A percentile compares a stretch with the other conserved stretches of the same genome.
These are phyloP conservation scores for Tylopilus cervinicoccineus DNA, from an alignment of 768 basidiomycete species.

Conservation along the genomic window DNA sequence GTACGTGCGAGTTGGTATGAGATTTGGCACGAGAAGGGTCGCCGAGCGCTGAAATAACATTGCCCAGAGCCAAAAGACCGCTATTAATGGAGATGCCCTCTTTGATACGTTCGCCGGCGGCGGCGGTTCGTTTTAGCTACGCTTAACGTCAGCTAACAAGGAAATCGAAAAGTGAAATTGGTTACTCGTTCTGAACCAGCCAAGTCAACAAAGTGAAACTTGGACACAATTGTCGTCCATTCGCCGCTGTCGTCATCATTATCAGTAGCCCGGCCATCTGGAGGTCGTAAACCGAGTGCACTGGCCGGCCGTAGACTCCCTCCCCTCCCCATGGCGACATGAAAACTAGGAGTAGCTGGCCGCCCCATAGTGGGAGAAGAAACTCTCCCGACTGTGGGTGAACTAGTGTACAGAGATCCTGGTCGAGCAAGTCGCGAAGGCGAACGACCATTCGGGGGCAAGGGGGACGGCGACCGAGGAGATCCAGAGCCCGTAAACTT, in stretches of 20 bases:
- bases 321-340: conserved; percentile 67
- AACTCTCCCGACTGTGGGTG: conserved; percentile 41
- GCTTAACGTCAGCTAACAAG: conserved; percentile 18
- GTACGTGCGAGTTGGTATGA: conserved; percentile 83
- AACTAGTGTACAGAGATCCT: conserved; percentile 63
- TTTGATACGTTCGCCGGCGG: conserved; percentile 93
- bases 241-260: conserved; percentile 68
- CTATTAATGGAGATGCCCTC: conserved; percentile 99
- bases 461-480: conserved; percentile 73
- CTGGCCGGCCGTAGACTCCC: conserved; percentile 70
- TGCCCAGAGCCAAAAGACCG: conserved; percentile 92
- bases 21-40: conserved; percentile 87
- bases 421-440: conserved; percentile 77
- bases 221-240: conserved; percentile 88
- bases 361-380: conserved; percentile 76
- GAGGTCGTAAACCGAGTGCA: conserved; percentile 65
- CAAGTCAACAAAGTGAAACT: conserved; percentile 98
- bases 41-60: conserved; percentile 96
- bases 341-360: conserved; percentile 77
- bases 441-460: conserved; percentile 70
- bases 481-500: conserved; percentile 69
- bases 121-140: conserved; percentile 93
- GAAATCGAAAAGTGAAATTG: conserved; percentile 3
- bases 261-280: conserved; percentile 37
- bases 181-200: conserved; percentile 92